Evolutionary conservation across 2,329 filamentous ascomycete species (phyloP).

Genomic region (Pseudocercospora musae): DNA sequence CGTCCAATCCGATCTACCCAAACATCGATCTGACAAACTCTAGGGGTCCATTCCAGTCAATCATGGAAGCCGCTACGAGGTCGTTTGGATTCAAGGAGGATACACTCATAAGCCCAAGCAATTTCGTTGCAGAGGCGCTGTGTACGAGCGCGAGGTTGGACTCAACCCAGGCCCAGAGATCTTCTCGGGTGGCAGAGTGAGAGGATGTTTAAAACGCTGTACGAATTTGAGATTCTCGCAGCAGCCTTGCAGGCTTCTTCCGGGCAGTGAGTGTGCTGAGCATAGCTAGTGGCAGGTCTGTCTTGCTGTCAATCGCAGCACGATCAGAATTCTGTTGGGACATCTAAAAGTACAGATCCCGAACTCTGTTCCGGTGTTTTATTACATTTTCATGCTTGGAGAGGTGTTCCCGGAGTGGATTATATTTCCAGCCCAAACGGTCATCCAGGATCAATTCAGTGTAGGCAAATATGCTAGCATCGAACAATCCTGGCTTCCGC

Average conservation of each 20-base stretch:
- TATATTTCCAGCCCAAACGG: constrained; percentile 61
- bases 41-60: not conserved
- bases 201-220: not conserved
- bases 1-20: too few relatives aligned
- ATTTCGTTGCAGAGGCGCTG: not conserved
- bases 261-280: not conserved
- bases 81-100: not conserved
- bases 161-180: not conserved
- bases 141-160: not conserved
- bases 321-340: not conserved
- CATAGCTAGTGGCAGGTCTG: not conserved
- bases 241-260: not conserved
- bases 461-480: constrained; percentile 87
- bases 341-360: constrained; percentile 48
- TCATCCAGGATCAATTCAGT: constrained; percentile 74
- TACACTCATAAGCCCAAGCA: not conserved
- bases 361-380: constrained; percentile 59
- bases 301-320: not conserved
- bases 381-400: constrained; percentile 60
- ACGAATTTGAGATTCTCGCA: not conserved
- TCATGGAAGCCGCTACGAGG: not conserved
- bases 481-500: constrained; percentile 67
- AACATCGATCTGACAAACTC: not conserved
- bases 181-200: not conserved
- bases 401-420: constrained; percentile 57